phyloP scores from a whole-genome alignment of 2,329 filamentous ascomycete species.

The Colletotrichum sansevieriae region DNA sequence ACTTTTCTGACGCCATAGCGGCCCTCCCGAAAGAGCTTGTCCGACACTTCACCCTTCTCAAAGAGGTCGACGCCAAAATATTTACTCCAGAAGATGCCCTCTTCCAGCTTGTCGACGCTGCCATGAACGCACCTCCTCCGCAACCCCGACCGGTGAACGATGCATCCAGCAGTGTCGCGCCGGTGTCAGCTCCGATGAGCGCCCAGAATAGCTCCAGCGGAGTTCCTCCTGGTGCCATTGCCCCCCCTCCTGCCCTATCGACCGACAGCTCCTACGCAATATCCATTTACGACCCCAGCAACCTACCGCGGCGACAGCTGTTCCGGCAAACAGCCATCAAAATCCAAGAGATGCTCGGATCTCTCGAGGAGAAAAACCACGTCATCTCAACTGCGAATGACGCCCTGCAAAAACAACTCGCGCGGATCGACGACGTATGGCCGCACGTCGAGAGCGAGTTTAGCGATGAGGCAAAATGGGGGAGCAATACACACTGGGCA shows the following conservation, averaged over 20 bases:
- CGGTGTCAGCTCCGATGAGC: slow-evolving; percentile 62
- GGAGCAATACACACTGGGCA: slow-evolving; percentile 94
- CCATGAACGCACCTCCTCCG: slow-evolving; percentile 65
- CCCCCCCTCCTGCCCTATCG: slow-evolving; percentile 53
- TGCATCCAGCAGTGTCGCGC: slow-evolving; percentile 56
- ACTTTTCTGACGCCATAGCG: slow-evolving; percentile 92
- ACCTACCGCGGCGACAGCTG: slow-evolving; percentile 76
- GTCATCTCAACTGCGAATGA: slow-evolving; percentile 94
- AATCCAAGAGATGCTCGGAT: slow-evolving; percentile 87
- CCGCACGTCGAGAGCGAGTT: slow-evolving; percentile 89
- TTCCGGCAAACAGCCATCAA: slow-evolving; percentile 84
- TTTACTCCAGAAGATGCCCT: slow-evolving; percentile 88
- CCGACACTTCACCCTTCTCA: slow-evolving; percentile 93
- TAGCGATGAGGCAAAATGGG: slow-evolving; percentile 93
- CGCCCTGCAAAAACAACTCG: slow-evolving; percentile 85
- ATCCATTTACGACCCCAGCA: slow-evolving; percentile 66
- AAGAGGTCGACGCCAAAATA: slow-evolving; percentile 98
- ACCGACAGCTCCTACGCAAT: slow-evolving; percentile 58
- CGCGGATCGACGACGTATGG: slow-evolving; percentile 88
- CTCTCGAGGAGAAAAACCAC: slow-evolving; percentile 97
- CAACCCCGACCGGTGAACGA: slow-evolving; percentile 61
- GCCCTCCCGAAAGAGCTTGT: slow-evolving; percentile 95
- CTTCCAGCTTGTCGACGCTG: slow-evolving; percentile 78
- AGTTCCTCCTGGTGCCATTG: slow-evolving; percentile 52
- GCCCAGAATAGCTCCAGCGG: slow-evolving; percentile 63